Conservation (phyloP, 1,139 yeast genomes). For the Suhomyces chickasaworum region DNA sequence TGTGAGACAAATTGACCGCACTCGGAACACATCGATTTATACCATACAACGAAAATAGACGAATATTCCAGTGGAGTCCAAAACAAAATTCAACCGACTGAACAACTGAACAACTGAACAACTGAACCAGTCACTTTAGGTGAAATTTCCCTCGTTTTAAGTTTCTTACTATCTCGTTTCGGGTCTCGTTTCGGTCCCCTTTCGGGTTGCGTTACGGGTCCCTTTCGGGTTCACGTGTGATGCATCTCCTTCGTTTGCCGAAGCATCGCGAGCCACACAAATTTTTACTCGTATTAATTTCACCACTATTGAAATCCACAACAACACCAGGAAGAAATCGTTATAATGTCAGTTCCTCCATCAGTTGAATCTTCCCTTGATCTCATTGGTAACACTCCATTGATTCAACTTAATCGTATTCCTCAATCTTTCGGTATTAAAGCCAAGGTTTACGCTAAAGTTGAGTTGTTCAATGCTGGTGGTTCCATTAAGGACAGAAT, state of each 20-base stretch:
- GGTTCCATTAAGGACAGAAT: conserved; percentile 72
- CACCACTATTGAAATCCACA: not conserved
- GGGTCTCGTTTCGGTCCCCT: no score
- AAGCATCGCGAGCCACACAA: conserved; percentile 13
- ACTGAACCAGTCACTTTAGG: no score
- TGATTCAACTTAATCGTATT: conserved; percentile 70
- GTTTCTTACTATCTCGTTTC: no score
- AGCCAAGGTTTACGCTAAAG: conserved; percentile 60
- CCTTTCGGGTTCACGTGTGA: conserved; percentile 1
- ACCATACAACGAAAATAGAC: no score
- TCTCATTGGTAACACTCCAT: conserved; percentile 82
- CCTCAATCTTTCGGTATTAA: conserved; percentile 79
- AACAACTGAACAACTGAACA: no score
- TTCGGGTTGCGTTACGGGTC: not conserved
- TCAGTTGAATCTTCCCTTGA: conserved; percentile 50
- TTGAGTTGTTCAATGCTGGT: conserved; percentile 68
- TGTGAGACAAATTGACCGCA: no score
- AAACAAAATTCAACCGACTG: no score
- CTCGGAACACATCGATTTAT: no score
- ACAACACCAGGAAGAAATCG: not conserved
- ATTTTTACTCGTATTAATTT: conserved; percentile 6
- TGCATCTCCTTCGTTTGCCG: conserved; percentile 5
- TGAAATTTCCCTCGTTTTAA: no score
- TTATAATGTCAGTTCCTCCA: conserved; percentile 26
- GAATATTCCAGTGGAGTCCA: no score